Conservation (phyloP, 2,329 filamentous ascomycete genomes). For the Gaeumannomyces sp. region DNA sequence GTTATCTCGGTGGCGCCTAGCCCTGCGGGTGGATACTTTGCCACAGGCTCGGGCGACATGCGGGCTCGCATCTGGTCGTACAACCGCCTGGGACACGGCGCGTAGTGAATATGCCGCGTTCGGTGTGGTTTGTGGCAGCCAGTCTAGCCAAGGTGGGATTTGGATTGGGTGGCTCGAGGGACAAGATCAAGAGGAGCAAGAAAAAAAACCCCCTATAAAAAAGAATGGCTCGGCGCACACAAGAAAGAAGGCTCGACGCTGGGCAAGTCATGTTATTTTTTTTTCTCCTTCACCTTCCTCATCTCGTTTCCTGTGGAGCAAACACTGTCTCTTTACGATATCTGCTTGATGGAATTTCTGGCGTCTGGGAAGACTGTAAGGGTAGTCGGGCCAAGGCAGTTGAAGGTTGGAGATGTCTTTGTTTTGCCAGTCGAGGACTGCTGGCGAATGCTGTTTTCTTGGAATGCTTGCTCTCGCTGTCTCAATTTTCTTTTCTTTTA, state of each 20-base stretch:
- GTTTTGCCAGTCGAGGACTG: not conserved
- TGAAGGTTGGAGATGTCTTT: not conserved
- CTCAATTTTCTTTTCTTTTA: not conserved
- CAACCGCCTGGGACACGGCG: constrained; percentile 35
- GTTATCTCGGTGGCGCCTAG: constrained; percentile 97
- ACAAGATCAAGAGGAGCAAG: not conserved
- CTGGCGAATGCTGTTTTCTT: not conserved
- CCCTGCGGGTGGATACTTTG: constrained; percentile 81
- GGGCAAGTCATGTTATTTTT: not conserved
- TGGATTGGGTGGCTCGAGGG: not conserved
- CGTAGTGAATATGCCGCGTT: not conserved
- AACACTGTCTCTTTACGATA: not conserved
- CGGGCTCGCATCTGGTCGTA: constrained; percentile 96
- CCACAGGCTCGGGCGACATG: constrained; percentile 96
- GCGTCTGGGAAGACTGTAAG: not conserved
- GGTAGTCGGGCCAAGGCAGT: not conserved
- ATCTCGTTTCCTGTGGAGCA: not conserved
- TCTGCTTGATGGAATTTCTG: not conserved
- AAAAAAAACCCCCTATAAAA: not conserved
- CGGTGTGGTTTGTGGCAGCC: not conserved
- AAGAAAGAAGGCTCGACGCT: not conserved
- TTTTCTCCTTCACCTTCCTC: not conserved
- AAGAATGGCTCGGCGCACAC: not conserved
- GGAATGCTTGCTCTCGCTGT: not conserved
- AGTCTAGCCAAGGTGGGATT: not conserved